These are phyloP conservation scores for Lentinula guzmanii DNA, from an alignment of 768 basidiomycete genomes.

Conservation along the genomic window DNA sequence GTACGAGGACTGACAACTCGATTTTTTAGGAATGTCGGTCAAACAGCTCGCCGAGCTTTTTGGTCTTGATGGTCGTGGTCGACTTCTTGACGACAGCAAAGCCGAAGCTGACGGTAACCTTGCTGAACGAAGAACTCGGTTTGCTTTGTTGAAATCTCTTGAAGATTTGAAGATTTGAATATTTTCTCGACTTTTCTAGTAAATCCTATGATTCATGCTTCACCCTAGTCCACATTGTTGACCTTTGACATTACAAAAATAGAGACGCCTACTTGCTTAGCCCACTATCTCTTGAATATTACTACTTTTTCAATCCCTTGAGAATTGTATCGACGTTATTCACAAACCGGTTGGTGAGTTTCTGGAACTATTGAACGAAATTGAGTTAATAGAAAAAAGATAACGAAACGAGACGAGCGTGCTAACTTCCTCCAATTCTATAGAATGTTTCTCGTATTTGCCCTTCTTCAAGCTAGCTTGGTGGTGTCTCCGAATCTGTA, in stretches of 20 bases:
- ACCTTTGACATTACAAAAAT: background rate
- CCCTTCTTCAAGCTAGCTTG: conserved; percentile 62
- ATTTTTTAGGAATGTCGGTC: conserved; percentile 34
- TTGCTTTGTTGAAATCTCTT: background rate
- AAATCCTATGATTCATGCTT: background rate
- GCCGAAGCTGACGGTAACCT: background rate
- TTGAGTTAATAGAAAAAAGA: background rate
- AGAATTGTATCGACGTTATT: conserved; percentile 64
- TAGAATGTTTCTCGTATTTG: conserved; percentile 61
- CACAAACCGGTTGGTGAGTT: conserved; percentile 56
- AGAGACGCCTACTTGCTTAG: background rate
- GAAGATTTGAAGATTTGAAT: background rate
- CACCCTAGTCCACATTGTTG: background rate
- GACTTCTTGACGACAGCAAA: conserved; percentile 13
- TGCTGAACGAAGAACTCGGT: background rate
- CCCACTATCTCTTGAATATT: background rate
- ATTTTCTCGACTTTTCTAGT: background rate
- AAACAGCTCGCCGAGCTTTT: conserved; percentile 46
- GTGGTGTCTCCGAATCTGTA: conserved; percentile 70
- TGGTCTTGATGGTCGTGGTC: conserved; percentile 33
- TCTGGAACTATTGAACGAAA: conserved; percentile 55
- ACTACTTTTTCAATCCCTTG: conserved; percentile 50
- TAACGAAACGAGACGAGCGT: background rate
- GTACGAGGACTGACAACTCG: background rate
- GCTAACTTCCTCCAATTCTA: conserved; percentile 65